Evolutionary conservation across 495 filamentous ascomycete genomes (phyloP).

Genomic region (Neurospora hispaniola): DNA sequence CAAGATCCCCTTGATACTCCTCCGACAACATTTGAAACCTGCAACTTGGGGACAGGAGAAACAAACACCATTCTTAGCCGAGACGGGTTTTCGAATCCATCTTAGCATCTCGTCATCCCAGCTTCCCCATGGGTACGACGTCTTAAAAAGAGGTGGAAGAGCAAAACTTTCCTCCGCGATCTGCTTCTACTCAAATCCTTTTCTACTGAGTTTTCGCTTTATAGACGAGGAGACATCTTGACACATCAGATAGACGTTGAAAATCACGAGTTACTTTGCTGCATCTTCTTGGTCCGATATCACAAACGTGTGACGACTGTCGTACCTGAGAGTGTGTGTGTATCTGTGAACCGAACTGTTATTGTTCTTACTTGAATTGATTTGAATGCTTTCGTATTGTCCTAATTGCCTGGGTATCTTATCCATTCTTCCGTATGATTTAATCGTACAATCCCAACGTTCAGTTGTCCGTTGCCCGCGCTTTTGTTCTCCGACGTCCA

Average conservation of each 20-base stretch:
- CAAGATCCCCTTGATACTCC: neutral
- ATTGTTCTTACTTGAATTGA: neutral
- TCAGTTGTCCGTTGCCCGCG: neutral
- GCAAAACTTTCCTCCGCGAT: conserved; percentile 34
- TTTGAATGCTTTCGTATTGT: neutral
- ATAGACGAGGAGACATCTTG: conserved; percentile 30
- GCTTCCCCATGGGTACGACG: conserved; percentile 51
- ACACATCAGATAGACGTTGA: neutral
- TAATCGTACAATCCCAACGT: neutral
- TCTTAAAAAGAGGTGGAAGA: conserved; percentile 74
- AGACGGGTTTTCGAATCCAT: conserved; percentile 24
- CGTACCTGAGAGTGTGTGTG: too few relatives aligned
- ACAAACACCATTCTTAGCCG: conserved; percentile 1
- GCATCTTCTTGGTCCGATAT: neutral
- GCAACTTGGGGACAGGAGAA: too few relatives aligned
- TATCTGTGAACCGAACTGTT: neutral
- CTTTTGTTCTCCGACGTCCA: too few relatives aligned
- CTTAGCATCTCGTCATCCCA: conserved; percentile 62
- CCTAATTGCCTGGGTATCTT: neutral
- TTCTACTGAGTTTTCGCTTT: conserved; percentile 34
- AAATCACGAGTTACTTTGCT: neutral
- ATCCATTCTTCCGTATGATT: neutral
- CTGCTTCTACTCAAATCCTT: conserved; percentile 32
- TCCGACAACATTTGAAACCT: neutral
- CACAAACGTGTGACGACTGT: neutral